Base-by-base conservation (phyloP, 1,139 yeast species). In the Candida neerlandica region DNA sequence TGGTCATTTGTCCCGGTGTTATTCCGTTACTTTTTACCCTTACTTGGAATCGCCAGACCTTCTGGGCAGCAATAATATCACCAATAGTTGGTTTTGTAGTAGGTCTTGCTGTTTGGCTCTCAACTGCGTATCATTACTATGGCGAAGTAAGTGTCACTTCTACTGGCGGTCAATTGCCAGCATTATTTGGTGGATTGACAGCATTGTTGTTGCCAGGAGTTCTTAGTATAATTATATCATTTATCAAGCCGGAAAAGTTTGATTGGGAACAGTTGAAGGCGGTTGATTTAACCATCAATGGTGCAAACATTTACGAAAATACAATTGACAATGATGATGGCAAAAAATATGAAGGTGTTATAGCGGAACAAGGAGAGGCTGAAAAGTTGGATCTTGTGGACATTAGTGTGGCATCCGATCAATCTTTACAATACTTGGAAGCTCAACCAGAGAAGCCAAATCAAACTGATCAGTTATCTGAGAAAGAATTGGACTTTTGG, bases 1-100 rank as follows among this genome's bases (percentile, higher is more conserved):
- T 70, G 64, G 51, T 70, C 16, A 69, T 68, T 35, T 66, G 73
- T 54, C 72, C 73, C 11, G 73, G 69, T 40, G 69, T 71, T 18
- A 58, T 70, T 33, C 74, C 75, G 9, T 57, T 69, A 49, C 57
- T 67, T n/a, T 60, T 66, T 14, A 60, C 70, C 12, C 61, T 72
- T 30, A 64, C 69, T 9, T 70, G 75, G 75, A 58, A 59, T 37
- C 55, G 65, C 39, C 75, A 70, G 51, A 61, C 69, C 1, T 51
- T 45, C n/a, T 48, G 61, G 23, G 72, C 70, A 2, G 67, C 64
- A 1, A 59, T 64, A 46, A 53, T 62, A 23, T 56, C 70, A 7
- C 71, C 71, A 5, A 52, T 67, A 7, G 47, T 59, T 7, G 70
- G 71, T 10, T 45, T 66, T 37, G 48, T 55, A 16, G 48, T 54